Evolutionary conservation across 768 basidiomycete species (phyloP).

Genomic region (Podaxis sp.): DNA sequence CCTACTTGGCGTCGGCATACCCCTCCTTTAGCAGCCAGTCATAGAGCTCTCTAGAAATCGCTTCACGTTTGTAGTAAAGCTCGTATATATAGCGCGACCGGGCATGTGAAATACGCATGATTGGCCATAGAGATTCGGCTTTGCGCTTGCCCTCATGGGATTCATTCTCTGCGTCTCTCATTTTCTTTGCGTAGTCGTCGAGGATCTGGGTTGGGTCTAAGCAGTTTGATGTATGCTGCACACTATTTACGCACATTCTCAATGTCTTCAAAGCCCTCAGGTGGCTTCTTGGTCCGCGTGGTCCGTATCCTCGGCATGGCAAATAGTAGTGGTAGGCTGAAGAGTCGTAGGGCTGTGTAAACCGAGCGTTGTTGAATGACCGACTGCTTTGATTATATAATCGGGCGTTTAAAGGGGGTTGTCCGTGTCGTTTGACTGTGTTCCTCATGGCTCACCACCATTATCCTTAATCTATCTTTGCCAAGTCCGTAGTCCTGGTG

Average conservation of each 20-base stretch:
- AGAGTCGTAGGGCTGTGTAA: background rate
- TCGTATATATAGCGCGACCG: conserved; percentile 97
- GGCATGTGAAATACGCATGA: conserved; percentile 97
- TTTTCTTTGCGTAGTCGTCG: conserved; percentile 98
- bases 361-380: background rate
- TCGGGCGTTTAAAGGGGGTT: background rate
- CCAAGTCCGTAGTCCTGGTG: conserved; percentile 7
- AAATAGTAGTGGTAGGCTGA: background rate
- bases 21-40: conserved; percentile 98
- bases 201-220: conserved; percentile 59
- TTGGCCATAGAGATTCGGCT: conserved; percentile 91
- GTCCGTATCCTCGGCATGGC: conserved; percentile 93
- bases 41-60: conserved; percentile 88
- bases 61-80: conserved; percentile 97
- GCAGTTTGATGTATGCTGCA: background rate
- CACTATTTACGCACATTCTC: conserved; percentile 53
- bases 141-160: conserved; percentile 98
- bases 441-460: conserved; percentile 10
- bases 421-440: background rate
- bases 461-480: background rate
- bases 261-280: conserved; percentile 95
- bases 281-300: conserved; percentile 88
- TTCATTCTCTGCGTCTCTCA: conserved; percentile 99
- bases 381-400: conserved; percentile 23
- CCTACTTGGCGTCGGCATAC: conserved; percentile 94